Base-by-base conservation (phyloP, 1,139 yeast species). In the Suhomyces chickasaworum region DNA sequence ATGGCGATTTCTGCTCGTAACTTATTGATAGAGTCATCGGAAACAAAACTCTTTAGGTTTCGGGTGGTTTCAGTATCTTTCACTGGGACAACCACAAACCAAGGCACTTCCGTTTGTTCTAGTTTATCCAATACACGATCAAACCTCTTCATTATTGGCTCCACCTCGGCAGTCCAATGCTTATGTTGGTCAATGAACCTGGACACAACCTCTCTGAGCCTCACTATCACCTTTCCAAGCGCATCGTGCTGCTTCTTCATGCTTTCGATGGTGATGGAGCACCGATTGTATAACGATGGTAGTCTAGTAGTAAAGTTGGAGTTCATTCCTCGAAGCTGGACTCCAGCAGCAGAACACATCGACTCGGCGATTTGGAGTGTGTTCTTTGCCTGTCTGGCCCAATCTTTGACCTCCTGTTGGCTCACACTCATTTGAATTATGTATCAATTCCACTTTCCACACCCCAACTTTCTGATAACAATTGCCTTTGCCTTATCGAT, bases 291-390 rank as follows among this genome's bases (percentile, higher is more conserved):
- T 38, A 53, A 56, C 21, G 57, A 53, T 1, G 73, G 72, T 17
- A 67, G 47, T 7, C 52, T 50, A 7, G 49, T 49, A 6, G 60
- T 53, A 31, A 70, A 53, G 46, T 58, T 64, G 39, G 57, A 54
- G 12, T 52, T 49, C 13, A 69, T 64, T 12, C 53, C 42, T 38
- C 58, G 59, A 33, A 71, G 60, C 62, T 61, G 66, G 2, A 48
- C 44, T 37, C 69, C 73, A 2, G 77, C 75, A n/a, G 54, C 56
- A 3, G 68, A 54, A 42, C 75, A 71, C 33, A 66, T 44, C 27
- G 56, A 58, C 39, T 65, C 69, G 2, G 76, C 75, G 25, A 53
- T 48, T 37, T 63, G 59, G 9, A 72, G 61, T 0, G 71, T 66
- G 1, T 21, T 13, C 34, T 60, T 63, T 3, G 75, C 75, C 40